phyloP scores from a whole-genome alignment of 306 rosid genomes.

The Begonia peltatifolia region DNA sequence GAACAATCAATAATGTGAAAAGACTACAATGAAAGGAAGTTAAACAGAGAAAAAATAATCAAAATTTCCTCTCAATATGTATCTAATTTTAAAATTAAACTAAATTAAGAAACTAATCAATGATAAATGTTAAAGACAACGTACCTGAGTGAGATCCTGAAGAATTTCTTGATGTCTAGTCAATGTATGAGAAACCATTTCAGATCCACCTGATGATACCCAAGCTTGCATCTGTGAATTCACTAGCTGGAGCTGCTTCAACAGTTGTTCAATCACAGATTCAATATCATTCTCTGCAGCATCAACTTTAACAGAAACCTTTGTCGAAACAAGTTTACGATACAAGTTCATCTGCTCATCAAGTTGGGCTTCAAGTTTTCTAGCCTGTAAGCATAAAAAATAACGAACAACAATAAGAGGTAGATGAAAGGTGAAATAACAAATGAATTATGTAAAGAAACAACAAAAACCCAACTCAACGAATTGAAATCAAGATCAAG shows the following conservation, averaged over 20 bases:
- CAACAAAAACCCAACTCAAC: not conserved
- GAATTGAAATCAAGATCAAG: not conserved
- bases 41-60: no score
- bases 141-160: conserved; percentile 96
- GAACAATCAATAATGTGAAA: not conserved
- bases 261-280: conserved; percentile 57
- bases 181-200: conserved; percentile 96
- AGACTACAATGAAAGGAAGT: no score
- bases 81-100: no score
- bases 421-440: no score
- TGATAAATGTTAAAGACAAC: not conserved
- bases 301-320: conserved; percentile 53
- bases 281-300: conserved; percentile 53
- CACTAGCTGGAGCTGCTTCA: conserved; percentile 88
- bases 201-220: conserved; percentile 94
- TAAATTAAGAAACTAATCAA: no score
- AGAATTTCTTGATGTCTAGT: conserved; percentile 97
- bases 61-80: no score
- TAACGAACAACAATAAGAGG: not conserved
- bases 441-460: not conserved
- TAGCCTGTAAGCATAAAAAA: conserved; percentile 41
- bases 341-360: conserved; percentile 86
- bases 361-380: conserved; percentile 92
- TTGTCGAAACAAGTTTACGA: conserved; percentile 73
- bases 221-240: conserved; percentile 96